phyloP scores from a whole-genome alignment of 2,329 filamentous ascomycete genomes.

The Colletotrichum shisoi region DNA sequence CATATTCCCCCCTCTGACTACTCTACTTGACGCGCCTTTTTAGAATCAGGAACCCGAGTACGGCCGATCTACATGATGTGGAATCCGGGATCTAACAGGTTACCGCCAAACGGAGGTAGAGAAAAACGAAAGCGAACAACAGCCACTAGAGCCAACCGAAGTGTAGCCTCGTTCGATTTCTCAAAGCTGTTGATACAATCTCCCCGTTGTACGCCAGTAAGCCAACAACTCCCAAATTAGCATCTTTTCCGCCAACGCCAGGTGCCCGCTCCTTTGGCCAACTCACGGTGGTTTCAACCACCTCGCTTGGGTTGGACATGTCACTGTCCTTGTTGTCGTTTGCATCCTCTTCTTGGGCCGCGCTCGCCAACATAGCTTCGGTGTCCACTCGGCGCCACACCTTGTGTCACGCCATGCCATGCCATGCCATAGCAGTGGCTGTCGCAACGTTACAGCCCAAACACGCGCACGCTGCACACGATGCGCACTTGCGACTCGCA shows the following conservation, averaged over 20 bases:
- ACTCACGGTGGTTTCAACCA: background rate
- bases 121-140: background rate
- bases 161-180: background rate
- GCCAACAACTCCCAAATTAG: conserved; percentile 17
- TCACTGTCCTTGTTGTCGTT: background rate
- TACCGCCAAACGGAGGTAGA: background rate
- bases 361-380: background rate
- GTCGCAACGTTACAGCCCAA: conserved; percentile 4
- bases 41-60: conserved; percentile 2
- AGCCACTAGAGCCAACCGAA: background rate
- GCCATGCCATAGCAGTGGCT: conserved; percentile 11
- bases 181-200: background rate
- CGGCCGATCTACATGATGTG: conserved; percentile 14
- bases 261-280: background rate
- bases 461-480: background rate
- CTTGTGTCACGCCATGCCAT: conserved; percentile 25
- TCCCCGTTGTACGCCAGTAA: background rate
- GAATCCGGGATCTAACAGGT: background rate
- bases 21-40: conserved; percentile 7
- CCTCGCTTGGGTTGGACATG: conserved; percentile 5
- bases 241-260: background rate
- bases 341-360: background rate
- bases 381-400: background rate
- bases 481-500: conserved; percentile 9
- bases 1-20: conserved; percentile 8